Evolutionary conservation across 495 filamentous ascomycete genomes (phyloP).

Genomic region (Friedmanniomyces endolithicus): DNA sequence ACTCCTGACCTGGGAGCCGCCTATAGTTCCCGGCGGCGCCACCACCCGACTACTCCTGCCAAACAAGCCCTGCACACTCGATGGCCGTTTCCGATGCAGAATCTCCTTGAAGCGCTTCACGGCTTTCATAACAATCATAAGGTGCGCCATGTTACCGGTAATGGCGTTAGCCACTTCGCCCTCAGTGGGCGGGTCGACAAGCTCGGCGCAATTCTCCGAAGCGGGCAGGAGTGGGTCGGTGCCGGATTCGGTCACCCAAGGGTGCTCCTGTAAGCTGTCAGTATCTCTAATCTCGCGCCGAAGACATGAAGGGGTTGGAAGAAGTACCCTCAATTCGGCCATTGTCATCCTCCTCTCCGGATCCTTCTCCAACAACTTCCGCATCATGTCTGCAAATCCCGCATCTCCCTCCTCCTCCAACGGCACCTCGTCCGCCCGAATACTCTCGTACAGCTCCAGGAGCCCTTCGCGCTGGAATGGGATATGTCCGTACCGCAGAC

Average conservation of each 20-base stretch:
- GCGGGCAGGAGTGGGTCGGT: conserved; percentile 66
- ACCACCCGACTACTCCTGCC: conserved; percentile 44
- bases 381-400: conserved; percentile 28
- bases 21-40: conserved; percentile 33
- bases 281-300: too few species aligned
- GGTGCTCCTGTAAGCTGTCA: conserved; percentile 53
- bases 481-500: conserved; percentile 73
- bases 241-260: conserved; percentile 82
- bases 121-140: conserved; percentile 83
- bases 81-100: conserved; percentile 33
- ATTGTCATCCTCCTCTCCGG: conserved; percentile 66
- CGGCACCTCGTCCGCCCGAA: conserved; percentile 49
- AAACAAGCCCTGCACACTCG: conserved; percentile 45
- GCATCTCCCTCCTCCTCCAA: conserved; percentile 33
- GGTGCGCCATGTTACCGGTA: conserved; percentile 69
- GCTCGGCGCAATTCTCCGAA: conserved; percentile 75
- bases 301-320: too few species aligned
- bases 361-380: conserved; percentile 37
- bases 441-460: conserved; percentile 79
- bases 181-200: conserved; percentile 68
- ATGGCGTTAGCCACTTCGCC: conserved; percentile 86
- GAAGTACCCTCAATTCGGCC: conserved; percentile 60
- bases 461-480: conserved; percentile 71
- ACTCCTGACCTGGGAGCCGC: conserved; percentile 39
- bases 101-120: conserved; percentile 73